A percentile compares a stretch with the other conserved stretches of the same genome.
phyloP scores from a whole-genome alignment of 768 basidiomycete species.

The Hygrophorus russula region DNA sequence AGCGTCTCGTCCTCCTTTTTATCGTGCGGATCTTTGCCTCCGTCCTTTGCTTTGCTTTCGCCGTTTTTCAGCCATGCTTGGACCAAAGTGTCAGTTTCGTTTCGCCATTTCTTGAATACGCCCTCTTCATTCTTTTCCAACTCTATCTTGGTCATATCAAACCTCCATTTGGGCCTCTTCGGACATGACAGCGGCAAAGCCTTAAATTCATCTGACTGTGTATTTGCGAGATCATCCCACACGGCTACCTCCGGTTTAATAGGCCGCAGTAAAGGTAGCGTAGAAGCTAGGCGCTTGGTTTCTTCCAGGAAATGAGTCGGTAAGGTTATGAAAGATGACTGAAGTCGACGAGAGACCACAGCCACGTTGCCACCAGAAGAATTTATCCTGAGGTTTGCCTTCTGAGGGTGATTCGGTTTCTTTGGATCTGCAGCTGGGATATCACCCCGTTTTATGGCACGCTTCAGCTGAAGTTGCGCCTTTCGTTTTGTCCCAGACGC shows the following conservation, averaged over 20 bases:
- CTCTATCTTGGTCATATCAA: conserved; percentile 78
- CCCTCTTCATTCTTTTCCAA: conserved; percentile 89
- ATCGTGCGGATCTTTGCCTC: conserved; percentile 8
- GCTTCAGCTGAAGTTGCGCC: conserved; percentile 62
- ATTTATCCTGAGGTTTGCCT: conserved; percentile 14
- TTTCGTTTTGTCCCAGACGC: conserved; percentile 60
- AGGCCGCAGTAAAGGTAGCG: conserved; percentile 43
- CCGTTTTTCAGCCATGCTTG: conserved; percentile 34
- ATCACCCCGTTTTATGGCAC: conserved; percentile 80
- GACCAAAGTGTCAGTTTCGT: conserved; percentile 47
- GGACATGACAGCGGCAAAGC: conserved; percentile 34
- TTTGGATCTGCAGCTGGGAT: conserved; percentile 27
- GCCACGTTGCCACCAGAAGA: conserved; percentile 23
- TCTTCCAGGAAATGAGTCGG: conserved; percentile 48
- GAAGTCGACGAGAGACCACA: conserved; percentile 40
- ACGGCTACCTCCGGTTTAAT: conserved; percentile 30
- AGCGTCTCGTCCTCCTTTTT: conserved; percentile 4
- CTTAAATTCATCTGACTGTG: background rate
- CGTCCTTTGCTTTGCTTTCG: conserved; percentile 9
- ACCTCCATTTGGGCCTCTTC: conserved; percentile 76
- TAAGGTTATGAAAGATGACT: conserved; percentile 61
- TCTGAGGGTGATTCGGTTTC: conserved; percentile 17
- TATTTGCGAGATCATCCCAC: conserved; percentile 16
- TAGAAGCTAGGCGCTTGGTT: conserved; percentile 45
- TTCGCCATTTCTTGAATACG: conserved; percentile 69